phyloP scores from a whole-genome alignment of 2,329 filamentous ascomycete genomes.

The Cryphonectria japonica region DNA sequence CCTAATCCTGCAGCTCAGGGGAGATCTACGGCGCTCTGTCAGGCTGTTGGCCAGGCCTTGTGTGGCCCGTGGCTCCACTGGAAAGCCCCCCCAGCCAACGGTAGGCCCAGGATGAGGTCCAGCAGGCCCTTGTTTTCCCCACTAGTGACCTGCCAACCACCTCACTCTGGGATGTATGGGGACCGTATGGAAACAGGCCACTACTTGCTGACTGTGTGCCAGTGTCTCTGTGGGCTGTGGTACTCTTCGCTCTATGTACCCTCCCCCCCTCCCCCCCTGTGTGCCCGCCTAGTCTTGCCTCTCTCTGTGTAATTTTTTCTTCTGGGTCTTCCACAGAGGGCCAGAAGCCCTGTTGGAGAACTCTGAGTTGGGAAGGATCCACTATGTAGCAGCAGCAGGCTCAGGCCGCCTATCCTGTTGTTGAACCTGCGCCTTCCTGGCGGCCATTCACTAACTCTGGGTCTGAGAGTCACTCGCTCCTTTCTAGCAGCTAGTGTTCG shows the following conservation, averaged over 20 bases:
- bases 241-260: not conserved
- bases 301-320: too few species aligned
- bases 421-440: too few species aligned
- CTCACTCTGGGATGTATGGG: not conserved
- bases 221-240: not conserved
- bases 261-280: not conserved
- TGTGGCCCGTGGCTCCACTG: slow-evolving; percentile 7
- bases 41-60: slow-evolving; percentile 14
- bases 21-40: slow-evolving; percentile 17
- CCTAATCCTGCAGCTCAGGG: not conserved
- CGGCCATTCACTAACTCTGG: too few species aligned
- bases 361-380: too few species aligned
- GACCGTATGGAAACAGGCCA: not conserved
- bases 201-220: slow-evolving; percentile 7
- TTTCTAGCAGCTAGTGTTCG: not conserved
- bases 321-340: not conserved
- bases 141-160: slow-evolving; percentile 18
- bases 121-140: slow-evolving; percentile 13
- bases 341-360: not conserved
- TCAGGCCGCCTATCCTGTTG: too few species aligned
- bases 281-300: too few species aligned
- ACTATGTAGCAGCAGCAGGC: too few species aligned
- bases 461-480: not conserved
- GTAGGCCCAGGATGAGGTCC: slow-evolving; percentile 16
- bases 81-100: slow-evolving; percentile 19